Conservation (phyloP, 306 rosid genomes). For the Cucurbita moschata region DNA sequence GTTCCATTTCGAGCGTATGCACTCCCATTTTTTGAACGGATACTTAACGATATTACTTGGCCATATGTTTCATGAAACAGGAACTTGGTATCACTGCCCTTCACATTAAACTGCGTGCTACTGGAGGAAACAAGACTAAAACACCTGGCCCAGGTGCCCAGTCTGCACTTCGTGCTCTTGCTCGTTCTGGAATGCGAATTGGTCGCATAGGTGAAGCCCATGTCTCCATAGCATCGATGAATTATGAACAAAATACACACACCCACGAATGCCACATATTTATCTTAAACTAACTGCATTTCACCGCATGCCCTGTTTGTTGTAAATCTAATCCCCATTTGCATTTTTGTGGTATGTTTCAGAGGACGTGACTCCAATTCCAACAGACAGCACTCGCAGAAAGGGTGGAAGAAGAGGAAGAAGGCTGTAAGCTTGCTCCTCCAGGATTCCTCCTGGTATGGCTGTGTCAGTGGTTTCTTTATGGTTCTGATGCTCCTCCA, state of each 20-base stretch:
- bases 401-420: constrained; percentile 49
- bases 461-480: background rate
- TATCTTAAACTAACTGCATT: background rate
- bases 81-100: constrained; percentile 61
- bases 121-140: constrained; percentile 65
- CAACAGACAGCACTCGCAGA: constrained; percentile 43
- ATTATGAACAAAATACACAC: background rate
- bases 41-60: background rate
- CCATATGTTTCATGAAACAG: constrained; percentile 9
- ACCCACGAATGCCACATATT: background rate
- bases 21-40: background rate
- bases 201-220: constrained; percentile 45
- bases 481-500: constrained; percentile 7
- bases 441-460: background rate
- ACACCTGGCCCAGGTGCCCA: constrained; percentile 76
- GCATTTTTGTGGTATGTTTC: background rate
- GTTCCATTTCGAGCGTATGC: background rate
- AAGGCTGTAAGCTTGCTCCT: constrained; percentile 17
- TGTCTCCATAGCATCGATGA: background rate
- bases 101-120: constrained; percentile 58
- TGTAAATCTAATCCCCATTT: background rate
- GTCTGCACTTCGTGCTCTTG: constrained; percentile 62
- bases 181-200: constrained; percentile 65
- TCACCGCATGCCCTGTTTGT: background rate
- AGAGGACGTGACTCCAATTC: constrained; percentile 51